Evolutionary conservation across 2,329 filamentous ascomycete genomes (phyloP).

Genomic region (Lachnellula willkommii): DNA sequence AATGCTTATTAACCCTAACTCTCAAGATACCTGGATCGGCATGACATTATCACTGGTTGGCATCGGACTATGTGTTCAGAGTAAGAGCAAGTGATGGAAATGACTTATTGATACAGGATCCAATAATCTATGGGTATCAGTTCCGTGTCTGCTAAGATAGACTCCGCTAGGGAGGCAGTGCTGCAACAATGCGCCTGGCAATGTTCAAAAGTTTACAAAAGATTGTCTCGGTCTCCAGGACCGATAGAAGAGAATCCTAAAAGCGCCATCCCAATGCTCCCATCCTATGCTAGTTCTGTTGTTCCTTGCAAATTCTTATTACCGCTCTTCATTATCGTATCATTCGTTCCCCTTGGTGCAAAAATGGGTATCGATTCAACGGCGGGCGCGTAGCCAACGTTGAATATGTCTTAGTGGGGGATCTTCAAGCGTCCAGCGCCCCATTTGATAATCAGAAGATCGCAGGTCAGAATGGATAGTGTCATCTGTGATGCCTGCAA

Average conservation of each 20-base stretch:
- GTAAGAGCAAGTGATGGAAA: constrained; percentile 38
- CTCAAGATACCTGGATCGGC: constrained; percentile 71
- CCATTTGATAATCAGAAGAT: constrained; percentile 47
- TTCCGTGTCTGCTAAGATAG: not conserved
- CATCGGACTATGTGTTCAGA: constrained; percentile 78
- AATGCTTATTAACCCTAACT: constrained; percentile 1
- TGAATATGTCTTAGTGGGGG: constrained; percentile 52
- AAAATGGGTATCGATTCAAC: constrained; percentile 10
- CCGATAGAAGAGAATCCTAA: constrained; percentile 7
- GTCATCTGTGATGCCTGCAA: constrained; percentile 54
- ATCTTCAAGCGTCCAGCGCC: constrained; percentile 60
- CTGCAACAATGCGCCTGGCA: not conserved
- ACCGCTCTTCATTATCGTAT: not conserved
- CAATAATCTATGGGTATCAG: not conserved
- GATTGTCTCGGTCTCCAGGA: constrained; percentile 11
- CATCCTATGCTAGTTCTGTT: constrained; percentile 4
- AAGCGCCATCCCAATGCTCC: constrained; percentile 17
- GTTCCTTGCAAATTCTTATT: constrained; percentile 9
- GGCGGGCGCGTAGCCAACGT: constrained; percentile 50
- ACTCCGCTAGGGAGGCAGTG: not conserved
- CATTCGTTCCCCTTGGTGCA: not conserved
- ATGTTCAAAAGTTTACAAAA: not conserved
- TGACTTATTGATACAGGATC: not conserved
- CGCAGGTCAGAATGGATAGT: constrained; percentile 51
- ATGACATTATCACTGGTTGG: constrained; percentile 74